Conservation (phyloP, 192 early-diverging fungal genomes). For the Gryganskiella cystojenkinii region DNA sequence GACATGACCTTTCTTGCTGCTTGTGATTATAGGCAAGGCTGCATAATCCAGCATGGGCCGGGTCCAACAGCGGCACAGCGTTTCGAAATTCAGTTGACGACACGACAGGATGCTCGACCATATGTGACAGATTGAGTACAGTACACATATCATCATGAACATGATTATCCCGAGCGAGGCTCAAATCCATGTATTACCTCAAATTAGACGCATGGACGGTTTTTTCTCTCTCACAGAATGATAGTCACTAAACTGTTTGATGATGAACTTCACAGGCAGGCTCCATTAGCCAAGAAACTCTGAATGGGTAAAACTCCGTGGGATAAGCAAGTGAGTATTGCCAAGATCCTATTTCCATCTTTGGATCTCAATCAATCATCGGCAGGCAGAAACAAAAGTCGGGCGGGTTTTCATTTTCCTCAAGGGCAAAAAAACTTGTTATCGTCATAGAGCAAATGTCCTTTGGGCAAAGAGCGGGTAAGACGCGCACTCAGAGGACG, state of each 20-base stretch:
- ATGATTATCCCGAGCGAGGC: constrained; percentile 14
- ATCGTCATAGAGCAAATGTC: constrained; percentile 14
- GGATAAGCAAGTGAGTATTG: no score
- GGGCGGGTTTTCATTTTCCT: constrained; percentile 21
- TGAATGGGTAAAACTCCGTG: no score
- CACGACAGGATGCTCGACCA: constrained; percentile 7
- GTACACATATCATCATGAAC: constrained; percentile 23
- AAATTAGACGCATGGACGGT: constrained; percentile 14
- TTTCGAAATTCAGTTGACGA: constrained; percentile 17
- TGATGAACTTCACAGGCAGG: constrained; percentile 17
- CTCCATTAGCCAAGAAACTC: no score
- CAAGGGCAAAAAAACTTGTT: constrained; percentile 21
- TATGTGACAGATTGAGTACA: constrained; percentile 15
- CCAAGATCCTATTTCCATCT: constrained; percentile 11
- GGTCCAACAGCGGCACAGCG: constrained; percentile 10
- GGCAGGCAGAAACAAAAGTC: constrained; percentile 20
- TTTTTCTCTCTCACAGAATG: constrained; percentile 20
- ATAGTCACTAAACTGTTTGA: constrained; percentile 11
- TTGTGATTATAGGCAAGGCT: constrained; percentile 10
- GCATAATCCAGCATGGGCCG: constrained; percentile 21
- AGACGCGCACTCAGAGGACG: background rate
- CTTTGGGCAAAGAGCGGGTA: constrained; percentile 7
- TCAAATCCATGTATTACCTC: constrained; percentile 25
- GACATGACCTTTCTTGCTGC: constrained; percentile 6
- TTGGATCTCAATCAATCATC: constrained; percentile 19